Evolutionary conservation across 495 filamentous ascomycete genomes (phyloP).

Genomic region (Penicillium robsamsonii): DNA sequence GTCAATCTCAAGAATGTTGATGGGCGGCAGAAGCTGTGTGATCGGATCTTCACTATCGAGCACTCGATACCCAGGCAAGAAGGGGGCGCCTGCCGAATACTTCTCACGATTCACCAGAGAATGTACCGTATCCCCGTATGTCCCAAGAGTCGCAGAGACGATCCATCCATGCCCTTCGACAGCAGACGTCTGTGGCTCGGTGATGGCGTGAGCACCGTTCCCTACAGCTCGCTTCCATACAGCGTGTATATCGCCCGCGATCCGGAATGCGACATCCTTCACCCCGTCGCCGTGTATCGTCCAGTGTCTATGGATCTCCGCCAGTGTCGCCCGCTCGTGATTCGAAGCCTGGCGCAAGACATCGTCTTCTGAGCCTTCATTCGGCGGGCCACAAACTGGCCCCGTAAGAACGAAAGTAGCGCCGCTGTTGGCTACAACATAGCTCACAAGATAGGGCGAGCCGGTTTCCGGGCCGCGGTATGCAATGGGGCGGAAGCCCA

Average conservation of each 20-base stretch:
- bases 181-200: conserved; percentile 44
- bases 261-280: conserved; percentile 78
- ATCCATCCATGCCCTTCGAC: conserved; percentile 52
- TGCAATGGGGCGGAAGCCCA: conserved; percentile 70
- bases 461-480: conserved; percentile 80
- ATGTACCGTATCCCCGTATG: conserved; percentile 83
- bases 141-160: conserved; percentile 63
- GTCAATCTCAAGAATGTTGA: conserved; percentile 67
- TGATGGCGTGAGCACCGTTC: conserved; percentile 59
- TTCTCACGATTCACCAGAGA: conserved; percentile 63
- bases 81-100: conserved; percentile 57
- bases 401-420: conserved; percentile 75
- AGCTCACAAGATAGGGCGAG: conserved; percentile 63
- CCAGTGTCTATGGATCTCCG: conserved; percentile 66
- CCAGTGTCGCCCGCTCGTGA: conserved; percentile 51
- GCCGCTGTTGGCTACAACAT: conserved; percentile 67
- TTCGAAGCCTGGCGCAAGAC: conserved; percentile 8
- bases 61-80: conserved; percentile 69
- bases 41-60: conserved; percentile 43
- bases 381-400: conserved; percentile 55
- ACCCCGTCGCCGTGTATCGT: conserved; percentile 77
- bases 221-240: conserved; percentile 64
- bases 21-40: conserved; percentile 44
- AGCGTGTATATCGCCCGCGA: conserved; percentile 62
- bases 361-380: conserved; percentile 23